These are phyloP conservation scores for Aspergillus latus DNA, from an alignment of 2,329 filamentous ascomycete species.

Conservation along the genomic window DNA sequence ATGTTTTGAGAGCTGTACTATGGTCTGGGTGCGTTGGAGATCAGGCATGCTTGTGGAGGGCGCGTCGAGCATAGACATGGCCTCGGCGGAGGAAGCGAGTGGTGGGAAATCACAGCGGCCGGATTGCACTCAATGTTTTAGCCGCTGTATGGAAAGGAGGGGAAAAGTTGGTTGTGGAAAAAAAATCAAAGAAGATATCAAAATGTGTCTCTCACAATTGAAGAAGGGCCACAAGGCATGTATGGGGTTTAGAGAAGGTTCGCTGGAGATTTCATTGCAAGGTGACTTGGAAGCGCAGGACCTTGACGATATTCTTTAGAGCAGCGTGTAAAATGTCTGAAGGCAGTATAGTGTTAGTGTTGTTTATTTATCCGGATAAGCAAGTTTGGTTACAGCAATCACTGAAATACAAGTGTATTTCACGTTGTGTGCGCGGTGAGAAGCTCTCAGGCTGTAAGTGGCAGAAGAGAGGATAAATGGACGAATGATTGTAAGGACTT, in stretches of 20 bases:
- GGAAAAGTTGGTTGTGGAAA: too few species aligned
- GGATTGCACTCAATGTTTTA: background rate
- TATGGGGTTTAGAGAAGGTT: background rate
- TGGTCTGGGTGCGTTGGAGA: slow-evolving; percentile 23
- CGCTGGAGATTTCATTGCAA: background rate
- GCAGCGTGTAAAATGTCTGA: slow-evolving; percentile 15
- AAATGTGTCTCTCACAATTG: background rate
- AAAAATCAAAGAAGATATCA: background rate
- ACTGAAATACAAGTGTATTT: background rate
- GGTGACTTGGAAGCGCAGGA: slow-evolving; percentile 1
- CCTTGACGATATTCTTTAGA: slow-evolving; percentile 1
- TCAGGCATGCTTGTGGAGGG: slow-evolving; percentile 27
- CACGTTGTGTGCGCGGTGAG: too few species aligned
- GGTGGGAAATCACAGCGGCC: background rate
- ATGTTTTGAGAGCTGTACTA: slow-evolving; percentile 19
- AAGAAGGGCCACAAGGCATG: background rate
- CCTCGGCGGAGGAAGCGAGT: background rate
- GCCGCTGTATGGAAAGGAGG: background rate
- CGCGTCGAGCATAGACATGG: slow-evolving; percentile 30
- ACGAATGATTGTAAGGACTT: background rate
- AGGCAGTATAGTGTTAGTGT: slow-evolving; percentile 12
- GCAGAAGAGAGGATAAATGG: background rate
- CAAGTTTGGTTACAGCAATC: background rate
- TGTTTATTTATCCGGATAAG: slow-evolving; percentile 12
- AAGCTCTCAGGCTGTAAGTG: too few species aligned